phyloP scores from a whole-genome alignment of 2,329 filamentous ascomycete species.

The Pseudohalonectria lignicola region DNA sequence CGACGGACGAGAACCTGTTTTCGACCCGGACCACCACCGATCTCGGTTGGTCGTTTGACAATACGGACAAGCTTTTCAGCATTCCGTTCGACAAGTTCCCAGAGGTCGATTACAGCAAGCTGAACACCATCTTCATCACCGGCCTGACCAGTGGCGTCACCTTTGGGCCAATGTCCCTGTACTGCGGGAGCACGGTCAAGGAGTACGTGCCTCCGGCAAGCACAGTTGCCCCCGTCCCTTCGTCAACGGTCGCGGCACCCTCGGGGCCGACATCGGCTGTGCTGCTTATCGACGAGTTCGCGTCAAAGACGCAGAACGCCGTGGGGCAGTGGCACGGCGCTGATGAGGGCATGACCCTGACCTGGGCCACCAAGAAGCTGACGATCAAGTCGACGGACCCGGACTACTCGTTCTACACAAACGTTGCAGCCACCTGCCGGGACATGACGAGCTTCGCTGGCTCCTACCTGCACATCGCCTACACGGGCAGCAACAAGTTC shows the following conservation, averaged over 20 bases:
- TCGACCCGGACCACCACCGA: slow-evolving; percentile 26
- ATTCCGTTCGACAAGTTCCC: slow-evolving; percentile 43
- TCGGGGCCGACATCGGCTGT: slow-evolving; percentile 26
- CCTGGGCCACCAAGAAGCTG: slow-evolving; percentile 38
- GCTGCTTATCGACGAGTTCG: slow-evolving; percentile 52
- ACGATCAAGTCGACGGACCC: slow-evolving; percentile 47
- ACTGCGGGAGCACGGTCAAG: slow-evolving; percentile 38
- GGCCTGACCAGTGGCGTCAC: slow-evolving; percentile 33
- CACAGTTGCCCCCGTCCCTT: slow-evolving; percentile 21
- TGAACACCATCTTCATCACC: slow-evolving; percentile 39
- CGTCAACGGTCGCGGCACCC: slow-evolving; percentile 32
- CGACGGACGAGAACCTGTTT: slow-evolving; percentile 6
- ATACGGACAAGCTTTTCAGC: slow-evolving; percentile 46
- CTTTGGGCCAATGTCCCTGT: slow-evolving; percentile 45
- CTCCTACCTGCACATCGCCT: slow-evolving; percentile 54
- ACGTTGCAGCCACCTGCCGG: slow-evolving; percentile 34
- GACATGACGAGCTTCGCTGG: slow-evolving; percentile 42
- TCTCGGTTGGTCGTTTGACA: slow-evolving; percentile 50
- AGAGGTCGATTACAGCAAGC: slow-evolving; percentile 37
- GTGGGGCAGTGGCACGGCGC: slow-evolving; percentile 55
- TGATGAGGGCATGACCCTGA: slow-evolving; percentile 39
- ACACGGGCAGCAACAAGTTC: slow-evolving; percentile 51
- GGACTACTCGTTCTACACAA: slow-evolving; percentile 19
- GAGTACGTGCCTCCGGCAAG: slow-evolving; percentile 34
- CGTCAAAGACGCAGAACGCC: slow-evolving; percentile 38